Base-by-base conservation (phyloP, 805 yeast genomes). In the Torulaspora microellipsoides region DNA sequence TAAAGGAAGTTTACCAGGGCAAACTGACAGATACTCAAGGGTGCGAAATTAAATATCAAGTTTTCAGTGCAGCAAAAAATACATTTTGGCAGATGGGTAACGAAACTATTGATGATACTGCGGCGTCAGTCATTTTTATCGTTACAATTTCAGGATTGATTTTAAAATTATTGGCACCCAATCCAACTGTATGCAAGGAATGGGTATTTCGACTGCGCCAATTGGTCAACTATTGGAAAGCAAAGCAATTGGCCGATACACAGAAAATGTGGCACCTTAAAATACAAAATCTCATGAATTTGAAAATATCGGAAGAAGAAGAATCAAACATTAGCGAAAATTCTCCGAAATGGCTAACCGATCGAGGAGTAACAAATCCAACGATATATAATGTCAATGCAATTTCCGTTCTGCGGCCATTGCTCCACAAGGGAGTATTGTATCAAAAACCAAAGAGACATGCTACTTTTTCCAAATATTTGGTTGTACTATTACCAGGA, bases 371-470 rank as follows among this genome's bases (percentile, higher is more conserved):
- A 1, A 77, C 87, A 0, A 81, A 82, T 52, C 69, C 83, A 0
- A 47, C 49, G 8, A 59, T 79, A 3, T 77, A 77, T 56, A 77
- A 78, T 49, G 73, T 81, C 15, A 77, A 82, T 9, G 68, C 80
- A 3, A 59, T 78, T 39, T 71, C 91, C 0, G 69, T 83, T 64
- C 72, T 80, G 20, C 75, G 80, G 12, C 72, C 82, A 9, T 64
- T 90, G 2, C 65, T 83, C 15, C 72, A 72, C 65, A 74, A 79
- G 46, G 96, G 96, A 0, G 62, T 70, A 27, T 59, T 91, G 20
- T 89, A 76, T 57, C 79, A 79, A 51, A 90, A 89, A 55, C 72
- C 78, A 3, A 78, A 76, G 45, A 85, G 80, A 57, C 89, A 83
- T 57, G 64, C 86, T 1, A 70, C 77, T 29, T 91, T 90, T 64